Percentiles rank a stretch among this genome's conserved stretches.
phyloP scores from a whole-genome alignment of 257 asterid genomes.

The Asclepias syriaca region DNA sequence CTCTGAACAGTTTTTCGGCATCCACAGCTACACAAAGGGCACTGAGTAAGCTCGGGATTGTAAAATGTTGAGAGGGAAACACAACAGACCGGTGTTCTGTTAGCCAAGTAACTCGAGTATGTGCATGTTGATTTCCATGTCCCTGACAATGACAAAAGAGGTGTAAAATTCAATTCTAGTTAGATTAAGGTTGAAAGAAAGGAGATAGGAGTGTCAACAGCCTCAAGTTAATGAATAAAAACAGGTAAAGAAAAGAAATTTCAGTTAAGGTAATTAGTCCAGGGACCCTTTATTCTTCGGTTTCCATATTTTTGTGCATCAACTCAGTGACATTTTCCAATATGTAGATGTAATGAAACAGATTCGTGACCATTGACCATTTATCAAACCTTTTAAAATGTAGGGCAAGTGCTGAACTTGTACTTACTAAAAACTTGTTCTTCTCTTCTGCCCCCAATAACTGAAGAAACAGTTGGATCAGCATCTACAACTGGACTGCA shows the following conservation, averaged over 20 bases:
- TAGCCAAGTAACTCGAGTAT: constrained; percentile 50
- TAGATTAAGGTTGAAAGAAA: no score
- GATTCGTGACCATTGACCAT: background rate
- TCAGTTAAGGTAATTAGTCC: background rate
- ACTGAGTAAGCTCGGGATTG: constrained; percentile 44
- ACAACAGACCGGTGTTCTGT: constrained; percentile 49
- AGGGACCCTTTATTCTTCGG: background rate
- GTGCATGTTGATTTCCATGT: constrained; percentile 68
- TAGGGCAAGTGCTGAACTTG: background rate
- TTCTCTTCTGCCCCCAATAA: constrained; percentile 49
- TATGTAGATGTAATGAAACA: background rate
- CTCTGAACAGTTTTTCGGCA: constrained; percentile 36
- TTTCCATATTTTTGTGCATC: background rate
- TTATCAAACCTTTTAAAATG: background rate
- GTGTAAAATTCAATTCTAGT: no score
- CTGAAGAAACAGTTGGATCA: constrained; percentile 50
- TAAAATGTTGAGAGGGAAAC: constrained; percentile 71
- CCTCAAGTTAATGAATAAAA: no score
- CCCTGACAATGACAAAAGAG: constrained; percentile 25
- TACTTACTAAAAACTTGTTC: constrained; percentile 63
- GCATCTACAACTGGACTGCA: constrained; percentile 39
- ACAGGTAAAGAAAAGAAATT: no score
- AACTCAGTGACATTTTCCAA: background rate
- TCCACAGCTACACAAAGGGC: constrained; percentile 73
- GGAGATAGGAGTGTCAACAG: no score